Conservation (phyloP, 257 asterid species). For the Cordia subcordata region DNA sequence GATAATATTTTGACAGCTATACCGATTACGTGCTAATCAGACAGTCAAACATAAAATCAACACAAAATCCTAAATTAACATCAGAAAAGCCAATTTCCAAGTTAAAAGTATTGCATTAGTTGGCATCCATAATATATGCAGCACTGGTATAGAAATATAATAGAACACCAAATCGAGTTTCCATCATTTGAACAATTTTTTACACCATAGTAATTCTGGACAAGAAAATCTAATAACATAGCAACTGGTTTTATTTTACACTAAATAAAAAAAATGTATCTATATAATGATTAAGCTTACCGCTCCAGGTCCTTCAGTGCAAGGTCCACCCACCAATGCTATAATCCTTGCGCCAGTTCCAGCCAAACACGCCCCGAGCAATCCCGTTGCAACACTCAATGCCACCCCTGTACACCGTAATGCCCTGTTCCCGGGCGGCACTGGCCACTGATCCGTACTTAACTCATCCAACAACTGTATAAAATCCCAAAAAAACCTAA, state of each 20-base stretch:
- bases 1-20: too few species aligned
- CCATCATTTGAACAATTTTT: not conserved
- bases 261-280: too few species aligned
- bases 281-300: slow-evolving; percentile 39
- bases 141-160: too few species aligned
- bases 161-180: not conserved
- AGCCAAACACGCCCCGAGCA: slow-evolving; percentile 77
- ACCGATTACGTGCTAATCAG: too few species aligned
- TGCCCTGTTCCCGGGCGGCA: slow-evolving; percentile 75
- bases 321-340: slow-evolving; percentile 94
- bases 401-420: slow-evolving; percentile 93
- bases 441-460: slow-evolving; percentile 83
- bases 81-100: too few species aligned
- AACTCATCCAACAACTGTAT: slow-evolving; percentile 87
- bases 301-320: slow-evolving; percentile 99
- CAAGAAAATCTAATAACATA: not conserved
- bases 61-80: too few species aligned
- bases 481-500: slow-evolving; percentile 7
- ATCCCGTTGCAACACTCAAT: slow-evolving; percentile 85
- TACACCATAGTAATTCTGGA: not conserved
- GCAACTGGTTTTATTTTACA: not conserved
- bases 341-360: slow-evolving; percentile 87
- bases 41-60: too few species aligned
- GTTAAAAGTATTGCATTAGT: too few species aligned
- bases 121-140: too few species aligned